Conservation (phyloP, 495 filamentous ascomycete genomes). For the Neurospora sublineolata region DNA sequence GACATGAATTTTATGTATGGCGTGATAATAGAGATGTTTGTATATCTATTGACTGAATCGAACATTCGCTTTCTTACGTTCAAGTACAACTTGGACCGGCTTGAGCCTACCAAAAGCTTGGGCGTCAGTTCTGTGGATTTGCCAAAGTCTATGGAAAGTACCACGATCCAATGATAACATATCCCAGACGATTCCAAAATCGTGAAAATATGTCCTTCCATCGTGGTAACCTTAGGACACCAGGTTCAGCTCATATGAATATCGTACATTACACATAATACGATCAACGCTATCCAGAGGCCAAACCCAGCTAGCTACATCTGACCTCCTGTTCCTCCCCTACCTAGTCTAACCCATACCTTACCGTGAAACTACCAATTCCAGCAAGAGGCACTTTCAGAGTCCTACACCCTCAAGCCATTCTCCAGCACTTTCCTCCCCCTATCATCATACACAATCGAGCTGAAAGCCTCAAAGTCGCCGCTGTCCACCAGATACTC, state of each 20-base stretch:
- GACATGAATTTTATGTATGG: neutral
- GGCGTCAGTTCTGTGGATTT: neutral
- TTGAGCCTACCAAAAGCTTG: neutral
- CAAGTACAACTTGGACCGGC: neutral
- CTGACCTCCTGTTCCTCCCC: neutral
- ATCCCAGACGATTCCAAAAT: neutral
- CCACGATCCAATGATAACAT: neutral
- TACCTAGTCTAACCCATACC: neutral
- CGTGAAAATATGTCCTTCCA: neutral
- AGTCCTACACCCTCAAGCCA: slow-evolving; percentile 18
- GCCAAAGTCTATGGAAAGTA: neutral
- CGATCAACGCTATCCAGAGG: neutral
- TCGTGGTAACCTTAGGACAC: neutral
- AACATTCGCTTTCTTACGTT: neutral
- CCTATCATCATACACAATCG: slow-evolving; percentile 32
- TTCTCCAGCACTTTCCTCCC: slow-evolving; percentile 28
- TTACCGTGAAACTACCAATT: neutral
- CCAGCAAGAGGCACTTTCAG: neutral
- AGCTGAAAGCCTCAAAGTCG: slow-evolving; percentile 44
- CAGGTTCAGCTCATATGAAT: neutral
- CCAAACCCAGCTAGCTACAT: neutral
- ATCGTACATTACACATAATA: neutral
- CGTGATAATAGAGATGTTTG: neutral
- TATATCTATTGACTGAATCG: neutral
- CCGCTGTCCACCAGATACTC: slow-evolving; percentile 31